Conservation (phyloP, 495 filamentous ascomycete genomes). For the Aspergillus coremiiformis region DNA sequence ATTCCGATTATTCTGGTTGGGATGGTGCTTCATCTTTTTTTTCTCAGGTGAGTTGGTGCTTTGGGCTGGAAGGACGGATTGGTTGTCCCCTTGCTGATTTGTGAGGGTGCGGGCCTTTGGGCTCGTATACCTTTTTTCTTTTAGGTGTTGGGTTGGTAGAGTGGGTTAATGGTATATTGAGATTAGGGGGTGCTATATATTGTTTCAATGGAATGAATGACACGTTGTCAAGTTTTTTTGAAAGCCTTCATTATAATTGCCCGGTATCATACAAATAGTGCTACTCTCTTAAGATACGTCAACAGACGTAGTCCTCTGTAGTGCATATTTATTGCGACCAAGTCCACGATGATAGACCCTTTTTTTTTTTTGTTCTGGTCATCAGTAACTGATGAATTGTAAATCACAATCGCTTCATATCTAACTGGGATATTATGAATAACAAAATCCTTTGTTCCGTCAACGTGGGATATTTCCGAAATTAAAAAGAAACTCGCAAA, state of each 20-base stretch:
- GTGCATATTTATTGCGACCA: too few relatives aligned
- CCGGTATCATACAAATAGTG: too few relatives aligned
- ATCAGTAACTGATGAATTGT: not conserved
- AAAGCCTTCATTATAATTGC: too few relatives aligned
- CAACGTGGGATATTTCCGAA: conserved; percentile 18
- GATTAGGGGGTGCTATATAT: not conserved
- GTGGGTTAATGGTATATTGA: not conserved
- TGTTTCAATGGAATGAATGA: not conserved
- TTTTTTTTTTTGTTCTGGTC: too few relatives aligned
- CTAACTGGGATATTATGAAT: conserved; percentile 21
- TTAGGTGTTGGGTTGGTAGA: conserved; percentile 5
- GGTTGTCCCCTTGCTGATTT: conserved; percentile 35
- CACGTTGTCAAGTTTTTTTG: not conserved
- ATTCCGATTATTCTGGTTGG: conserved; percentile 97
- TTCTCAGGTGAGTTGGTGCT: conserved; percentile 54
- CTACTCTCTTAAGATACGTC: too few relatives aligned
- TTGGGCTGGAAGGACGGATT: conserved; percentile 24
- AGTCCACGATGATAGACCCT: too few relatives aligned
- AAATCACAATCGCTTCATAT: conserved; percentile 17
- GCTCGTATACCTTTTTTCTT: not conserved
- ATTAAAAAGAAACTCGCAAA: conserved; percentile 17
- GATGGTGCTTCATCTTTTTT: conserved; percentile 63
- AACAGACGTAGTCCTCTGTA: too few relatives aligned
- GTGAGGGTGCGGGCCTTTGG: conserved; percentile 19
- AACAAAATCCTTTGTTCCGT: conserved; percentile 8